Conservation (phyloP, 345 rosid genomes). For the Cardamine resedifolia region DNA sequence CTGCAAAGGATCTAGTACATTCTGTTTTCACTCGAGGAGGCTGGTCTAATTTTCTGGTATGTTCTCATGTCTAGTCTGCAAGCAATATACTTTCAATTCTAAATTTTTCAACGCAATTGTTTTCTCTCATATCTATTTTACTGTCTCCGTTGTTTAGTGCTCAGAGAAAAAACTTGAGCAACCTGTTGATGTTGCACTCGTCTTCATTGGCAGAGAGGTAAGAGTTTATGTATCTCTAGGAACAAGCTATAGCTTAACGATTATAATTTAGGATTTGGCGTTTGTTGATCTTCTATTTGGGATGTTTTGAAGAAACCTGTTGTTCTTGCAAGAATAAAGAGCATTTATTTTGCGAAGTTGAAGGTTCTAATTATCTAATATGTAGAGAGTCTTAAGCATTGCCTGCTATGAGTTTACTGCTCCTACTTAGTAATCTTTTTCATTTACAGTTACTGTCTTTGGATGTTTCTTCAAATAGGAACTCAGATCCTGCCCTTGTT, state of each 20-base stretch:
- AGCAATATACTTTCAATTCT: neutral
- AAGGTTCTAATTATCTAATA: neutral
- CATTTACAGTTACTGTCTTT: slow-evolving; percentile 58
- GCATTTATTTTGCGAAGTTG: neutral
- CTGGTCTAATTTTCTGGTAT: slow-evolving; percentile 84
- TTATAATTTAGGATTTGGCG: neutral
- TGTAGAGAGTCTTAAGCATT: neutral
- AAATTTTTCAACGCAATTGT: neutral
- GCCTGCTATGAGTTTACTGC: slow-evolving; percentile 23
- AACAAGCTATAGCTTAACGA: neutral
- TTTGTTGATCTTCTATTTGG: too few relatives aligned
- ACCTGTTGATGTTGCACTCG: slow-evolving; percentile 67
- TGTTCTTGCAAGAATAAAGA: neutral
- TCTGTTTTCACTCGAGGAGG: slow-evolving; percentile 68
- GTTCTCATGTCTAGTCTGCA: neutral
- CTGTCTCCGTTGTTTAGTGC: slow-evolving; percentile 48
- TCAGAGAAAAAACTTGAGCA: slow-evolving; percentile 53
- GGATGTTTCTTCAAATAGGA: slow-evolving; percentile 57
- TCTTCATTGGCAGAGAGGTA: slow-evolving; percentile 92
- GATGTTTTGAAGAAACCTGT: neutral
- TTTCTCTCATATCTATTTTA: neutral
- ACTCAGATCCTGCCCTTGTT: slow-evolving; percentile 53
- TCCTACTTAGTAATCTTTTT: slow-evolving; percentile 6
- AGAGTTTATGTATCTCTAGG: neutral
- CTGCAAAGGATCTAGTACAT: slow-evolving; percentile 65